Evolutionary conservation across 164 flowering plant species (phyloP).

Genomic region (Nelumbo lutea): DNA sequence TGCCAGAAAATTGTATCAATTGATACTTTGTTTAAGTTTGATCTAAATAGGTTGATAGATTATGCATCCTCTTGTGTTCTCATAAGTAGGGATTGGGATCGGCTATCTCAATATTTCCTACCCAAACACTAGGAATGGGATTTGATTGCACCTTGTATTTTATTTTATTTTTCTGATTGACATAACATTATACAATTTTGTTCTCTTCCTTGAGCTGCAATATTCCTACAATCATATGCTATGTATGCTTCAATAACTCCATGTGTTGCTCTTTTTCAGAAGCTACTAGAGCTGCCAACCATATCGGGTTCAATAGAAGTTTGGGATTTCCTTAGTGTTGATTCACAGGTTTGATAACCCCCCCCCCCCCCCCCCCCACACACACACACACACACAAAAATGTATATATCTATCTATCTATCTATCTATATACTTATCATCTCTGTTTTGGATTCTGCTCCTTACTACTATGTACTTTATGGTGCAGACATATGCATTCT

Average conservation of each 20-base stretch:
- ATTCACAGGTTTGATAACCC: conserved; percentile 75
- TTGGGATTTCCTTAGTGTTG: conserved; percentile 99
- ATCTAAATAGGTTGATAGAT: background rate
- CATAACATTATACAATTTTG: background rate
- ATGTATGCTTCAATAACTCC: conserved; percentile 2
- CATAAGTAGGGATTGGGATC: too few species aligned
- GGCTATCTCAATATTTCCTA: too few species aligned
- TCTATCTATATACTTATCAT: background rate
- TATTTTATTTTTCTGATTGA: background rate
- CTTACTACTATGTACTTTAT: background rate
- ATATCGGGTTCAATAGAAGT: conserved; percentile 91
- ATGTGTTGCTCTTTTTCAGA: conserved; percentile 40
- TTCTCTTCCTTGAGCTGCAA: background rate
- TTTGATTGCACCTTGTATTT: background rate
- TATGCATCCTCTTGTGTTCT: background rate
- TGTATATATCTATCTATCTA: background rate
- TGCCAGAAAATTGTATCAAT: background rate
- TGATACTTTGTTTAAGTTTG: background rate
- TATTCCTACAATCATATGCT: background rate
- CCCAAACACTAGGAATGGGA: background rate
- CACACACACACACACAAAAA: too few species aligned
- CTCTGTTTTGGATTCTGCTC: background rate
- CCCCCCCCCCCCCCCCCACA: too few species aligned
- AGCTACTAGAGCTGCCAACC: conserved; percentile 80
- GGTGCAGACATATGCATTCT: conserved; percentile 85